Conservation (phyloP, 2,329 filamentous ascomycete species). For the Magnaporthiopsis incrustans region DNA sequence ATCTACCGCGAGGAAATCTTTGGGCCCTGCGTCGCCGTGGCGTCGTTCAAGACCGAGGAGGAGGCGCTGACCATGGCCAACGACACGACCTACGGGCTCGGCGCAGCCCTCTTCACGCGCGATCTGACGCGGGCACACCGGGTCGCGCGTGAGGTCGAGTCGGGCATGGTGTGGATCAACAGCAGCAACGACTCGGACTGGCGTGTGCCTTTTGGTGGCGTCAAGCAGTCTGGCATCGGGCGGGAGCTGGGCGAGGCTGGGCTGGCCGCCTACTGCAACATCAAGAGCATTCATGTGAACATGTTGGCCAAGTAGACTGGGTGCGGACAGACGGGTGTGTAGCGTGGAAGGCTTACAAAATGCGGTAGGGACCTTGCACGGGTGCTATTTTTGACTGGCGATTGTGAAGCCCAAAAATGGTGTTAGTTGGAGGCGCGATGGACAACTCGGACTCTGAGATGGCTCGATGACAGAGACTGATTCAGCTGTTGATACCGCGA, state of each 20-base stretch:
- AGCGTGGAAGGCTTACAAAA: too few species aligned
- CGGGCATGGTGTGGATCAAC: slow-evolving; percentile 44
- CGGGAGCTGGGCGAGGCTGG: slow-evolving; percentile 29
- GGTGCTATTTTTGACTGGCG: too few species aligned
- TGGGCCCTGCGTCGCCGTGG: slow-evolving; percentile 26
- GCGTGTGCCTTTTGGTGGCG: slow-evolving; percentile 41
- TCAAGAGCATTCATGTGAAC: slow-evolving; percentile 29
- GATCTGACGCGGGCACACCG: slow-evolving; percentile 39
- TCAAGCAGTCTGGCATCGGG: slow-evolving; percentile 30
- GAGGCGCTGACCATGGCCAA: slow-evolving; percentile 28
- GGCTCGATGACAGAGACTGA: too few species aligned
- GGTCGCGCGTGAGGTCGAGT: slow-evolving; percentile 45
- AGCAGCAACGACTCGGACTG: slow-evolving; percentile 36
- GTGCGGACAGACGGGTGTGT: background rate
- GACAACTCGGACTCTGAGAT: too few species aligned
- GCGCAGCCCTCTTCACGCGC: slow-evolving; percentile 49
- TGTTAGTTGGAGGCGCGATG: too few species aligned
- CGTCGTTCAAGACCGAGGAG: slow-evolving; percentile 26
- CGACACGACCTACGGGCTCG: slow-evolving; percentile 48
- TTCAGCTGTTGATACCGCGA: too few species aligned
- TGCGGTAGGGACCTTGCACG: too few species aligned
- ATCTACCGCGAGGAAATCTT: slow-evolving; percentile 29
- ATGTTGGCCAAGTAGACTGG: slow-evolving; percentile 17
- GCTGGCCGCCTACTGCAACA: slow-evolving; percentile 25
- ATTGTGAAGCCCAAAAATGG: too few species aligned